These are phyloP conservation scores for Phaeodactylum tricornutum DNA, from an alignment of 108 stramenopile species.

Conservation along the genomic window DNA sequence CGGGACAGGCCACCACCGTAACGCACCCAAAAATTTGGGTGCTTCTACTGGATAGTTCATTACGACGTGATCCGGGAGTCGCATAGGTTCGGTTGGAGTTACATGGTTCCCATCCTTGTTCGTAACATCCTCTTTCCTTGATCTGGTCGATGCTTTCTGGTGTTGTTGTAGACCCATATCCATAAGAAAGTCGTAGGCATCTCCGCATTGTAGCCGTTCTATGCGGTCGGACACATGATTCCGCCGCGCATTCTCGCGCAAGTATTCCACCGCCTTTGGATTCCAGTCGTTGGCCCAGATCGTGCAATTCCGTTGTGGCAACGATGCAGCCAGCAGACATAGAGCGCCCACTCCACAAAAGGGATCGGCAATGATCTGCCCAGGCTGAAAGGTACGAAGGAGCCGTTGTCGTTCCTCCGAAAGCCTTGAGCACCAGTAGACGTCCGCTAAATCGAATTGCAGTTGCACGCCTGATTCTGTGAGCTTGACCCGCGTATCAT, in stretches of 20 bases:
- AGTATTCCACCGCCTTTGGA: conserved; percentile 51
- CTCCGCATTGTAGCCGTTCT: conserved; percentile 35
- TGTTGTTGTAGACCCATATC: conserved; percentile 40
- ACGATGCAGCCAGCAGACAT: conserved; percentile 47
- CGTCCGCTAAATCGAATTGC: conserved; percentile 80
- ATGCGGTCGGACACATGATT: conserved; percentile 25
- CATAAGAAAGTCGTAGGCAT: conserved; percentile 73
- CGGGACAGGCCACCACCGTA: conserved; percentile 64
- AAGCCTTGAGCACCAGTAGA: conserved; percentile 94
- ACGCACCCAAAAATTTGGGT: conserved; percentile 50
- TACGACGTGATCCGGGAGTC: conserved; percentile 63
- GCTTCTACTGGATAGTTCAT: conserved; percentile 74
- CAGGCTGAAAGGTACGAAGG: conserved; percentile 41
- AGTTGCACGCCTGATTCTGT: conserved; percentile 72
- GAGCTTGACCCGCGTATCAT: conserved; percentile 53
- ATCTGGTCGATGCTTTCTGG: neutral
- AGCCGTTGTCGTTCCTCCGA: conserved; percentile 77
- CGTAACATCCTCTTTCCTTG: conserved; percentile 1
- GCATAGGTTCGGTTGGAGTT: too few relatives aligned
- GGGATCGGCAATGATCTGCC: conserved; percentile 75
- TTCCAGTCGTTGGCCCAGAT: conserved; percentile 91
- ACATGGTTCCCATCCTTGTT: too few relatives aligned
- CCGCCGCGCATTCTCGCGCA: conserved; percentile 27
- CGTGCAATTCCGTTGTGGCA: conserved; percentile 17
- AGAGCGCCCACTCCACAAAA: conserved; percentile 96